phyloP scores from a whole-genome alignment of 495 filamentous ascomycete genomes.

The Aspergillus kassunensis region DNA sequence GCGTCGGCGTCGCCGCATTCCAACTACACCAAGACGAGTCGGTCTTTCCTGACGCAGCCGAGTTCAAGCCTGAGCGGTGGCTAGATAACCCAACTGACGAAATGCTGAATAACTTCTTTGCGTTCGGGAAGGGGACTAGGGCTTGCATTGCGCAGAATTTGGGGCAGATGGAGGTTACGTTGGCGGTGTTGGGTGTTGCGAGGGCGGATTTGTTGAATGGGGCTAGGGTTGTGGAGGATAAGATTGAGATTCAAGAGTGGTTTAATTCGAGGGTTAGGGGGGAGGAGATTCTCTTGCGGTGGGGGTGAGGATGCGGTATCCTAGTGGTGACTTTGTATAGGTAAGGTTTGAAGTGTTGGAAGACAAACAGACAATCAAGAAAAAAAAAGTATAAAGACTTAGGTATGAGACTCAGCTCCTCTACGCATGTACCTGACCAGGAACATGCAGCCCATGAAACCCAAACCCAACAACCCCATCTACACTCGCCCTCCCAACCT shows the following conservation, averaged over 20 bases:
- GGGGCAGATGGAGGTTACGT: constrained; percentile 36
- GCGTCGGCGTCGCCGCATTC: constrained; percentile 39
- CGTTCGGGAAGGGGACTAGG: constrained; percentile 46
- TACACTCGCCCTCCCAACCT: constrained; percentile 63
- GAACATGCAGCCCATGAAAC: constrained; percentile 66
- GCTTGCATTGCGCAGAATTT: constrained; percentile 50
- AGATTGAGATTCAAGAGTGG: constrained; percentile 47
- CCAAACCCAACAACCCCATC: constrained; percentile 60
- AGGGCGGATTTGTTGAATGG: constrained; percentile 37
- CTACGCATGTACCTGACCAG: too few species aligned
- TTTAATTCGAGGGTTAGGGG: constrained; percentile 42
- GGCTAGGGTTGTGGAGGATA: constrained; percentile 28
- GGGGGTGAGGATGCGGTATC: too few species aligned
- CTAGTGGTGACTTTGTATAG: too few species aligned
- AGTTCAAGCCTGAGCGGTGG: constrained; percentile 53
- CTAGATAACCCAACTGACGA: constrained; percentile 27
- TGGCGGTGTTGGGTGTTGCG: constrained; percentile 34
- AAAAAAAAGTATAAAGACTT: too few species aligned
- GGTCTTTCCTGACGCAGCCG: constrained; percentile 38
- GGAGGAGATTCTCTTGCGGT: constrained; percentile 23
- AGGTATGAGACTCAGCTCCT: too few species aligned
- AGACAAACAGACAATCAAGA: too few species aligned
- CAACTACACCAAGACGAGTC: constrained; percentile 42
- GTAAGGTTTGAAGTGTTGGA: too few species aligned
- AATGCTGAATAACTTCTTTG: constrained; percentile 40